A percentile compares a stretch with the other conserved stretches of the same genome.
Conservation (phyloP, 306 rosid genomes). For the Trifolium dubium region DNA sequence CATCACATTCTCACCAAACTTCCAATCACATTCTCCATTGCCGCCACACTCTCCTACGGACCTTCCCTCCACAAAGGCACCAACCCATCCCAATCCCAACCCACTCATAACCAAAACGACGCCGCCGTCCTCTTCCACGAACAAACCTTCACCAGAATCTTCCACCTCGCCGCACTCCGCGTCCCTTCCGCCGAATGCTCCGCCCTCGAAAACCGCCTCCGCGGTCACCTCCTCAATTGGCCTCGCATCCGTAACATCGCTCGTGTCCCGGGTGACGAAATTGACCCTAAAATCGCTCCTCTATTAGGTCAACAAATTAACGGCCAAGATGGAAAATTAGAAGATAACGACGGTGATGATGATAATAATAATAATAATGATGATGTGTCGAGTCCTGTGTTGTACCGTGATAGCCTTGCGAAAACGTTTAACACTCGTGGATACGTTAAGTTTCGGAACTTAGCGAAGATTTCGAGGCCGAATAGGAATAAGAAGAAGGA, state of each 20-base stretch:
- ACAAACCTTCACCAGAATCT: constrained; percentile 67
- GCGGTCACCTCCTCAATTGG: constrained; percentile 96
- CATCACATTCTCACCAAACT: constrained; percentile 9
- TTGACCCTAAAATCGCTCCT: constrained; percentile 49
- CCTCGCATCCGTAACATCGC: constrained; percentile 90
- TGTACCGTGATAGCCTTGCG: constrained; percentile 74
- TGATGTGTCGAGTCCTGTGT: constrained; percentile 63
- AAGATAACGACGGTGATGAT: constrained; percentile 62
- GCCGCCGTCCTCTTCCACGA: constrained; percentile 34
- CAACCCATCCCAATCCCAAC: constrained; percentile 46
- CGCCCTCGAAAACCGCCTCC: constrained; percentile 73
- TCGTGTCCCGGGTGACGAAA: constrained; percentile 83
- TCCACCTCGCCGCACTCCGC: constrained; percentile 76
- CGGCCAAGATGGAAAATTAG: constrained; percentile 22
- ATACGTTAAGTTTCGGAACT: constrained; percentile 67
- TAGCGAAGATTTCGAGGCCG: constrained; percentile 91
- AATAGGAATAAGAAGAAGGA: constrained; percentile 54
- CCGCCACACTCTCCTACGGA: constrained; percentile 55
- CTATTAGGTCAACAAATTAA: constrained; percentile 42
- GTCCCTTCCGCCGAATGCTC: constrained; percentile 75
- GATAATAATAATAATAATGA: constrained; percentile 47
- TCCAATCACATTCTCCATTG: constrained; percentile 30
- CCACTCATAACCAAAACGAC: constrained; percentile 25
- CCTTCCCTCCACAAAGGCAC: constrained; percentile 77
- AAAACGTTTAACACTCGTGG: constrained; percentile 75